Base-by-base conservation (phyloP, 345 rosid species). In the Isatis tinctoria region DNA sequence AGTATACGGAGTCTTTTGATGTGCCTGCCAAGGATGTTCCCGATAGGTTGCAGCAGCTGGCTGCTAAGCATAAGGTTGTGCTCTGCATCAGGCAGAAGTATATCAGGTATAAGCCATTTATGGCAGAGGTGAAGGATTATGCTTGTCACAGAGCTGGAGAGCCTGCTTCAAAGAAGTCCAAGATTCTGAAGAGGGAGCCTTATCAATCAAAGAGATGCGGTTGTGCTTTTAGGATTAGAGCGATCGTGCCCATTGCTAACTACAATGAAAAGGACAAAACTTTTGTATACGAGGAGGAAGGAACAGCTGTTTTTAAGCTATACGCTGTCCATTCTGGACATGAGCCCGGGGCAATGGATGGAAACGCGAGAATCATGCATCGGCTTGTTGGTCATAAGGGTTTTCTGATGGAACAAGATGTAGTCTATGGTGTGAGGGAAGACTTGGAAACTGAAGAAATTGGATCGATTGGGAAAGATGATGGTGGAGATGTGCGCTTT, bases 91-190 rank as follows among this genome's bases (percentile, higher is more conserved):
- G 99, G 79, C 99, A 95, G 82, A 95, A 95, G 84, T 95, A 95
- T 71, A 92, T 90, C 57, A 83, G 99, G 89, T 88, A 90, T 79
- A 95, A 95, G 81, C 98, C 99, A 0, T 95, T 95, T 75, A 92
- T 95, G 98, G 99, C 99, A 0, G 99, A 95, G 83, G 99, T 95
- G 60, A 95, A 92, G 82, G 99, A 95, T 83, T 95, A 95, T 81
- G 99, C 99, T n/a, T 95, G 99, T 73, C 99, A 95, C 40, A 85
- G 99, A 80, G 99, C 99, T 17, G 98, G 99, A 16, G 96, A 95
- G 81, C 99, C 98, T 3, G 88, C 80, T 0, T 83, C 87, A 0
- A 92, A 92, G 89, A 95, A 87, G 83, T 87, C 99, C 1, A 88
- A 82, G 87, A 82, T 92, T 80, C 68, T 92, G 86, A 95, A 92